Evolutionary conservation across 176 grass and related monocot genomes (phyloP).

Genomic region (Cenchrus americanus): DNA sequence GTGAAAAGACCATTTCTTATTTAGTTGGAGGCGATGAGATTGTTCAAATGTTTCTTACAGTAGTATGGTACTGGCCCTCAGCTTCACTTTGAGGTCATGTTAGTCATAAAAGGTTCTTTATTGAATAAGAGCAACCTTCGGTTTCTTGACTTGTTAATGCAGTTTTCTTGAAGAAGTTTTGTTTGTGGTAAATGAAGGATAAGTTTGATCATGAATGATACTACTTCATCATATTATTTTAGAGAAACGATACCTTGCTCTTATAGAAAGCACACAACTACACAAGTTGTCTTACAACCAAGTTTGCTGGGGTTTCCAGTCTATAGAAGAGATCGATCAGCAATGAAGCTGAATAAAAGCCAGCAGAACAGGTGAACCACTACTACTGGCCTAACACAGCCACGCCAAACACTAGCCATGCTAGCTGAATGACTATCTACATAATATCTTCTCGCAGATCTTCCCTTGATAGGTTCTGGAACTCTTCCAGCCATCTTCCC

Average conservation of each 20-base stretch:
- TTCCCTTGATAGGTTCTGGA: neutral
- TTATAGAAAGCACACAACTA: neutral
- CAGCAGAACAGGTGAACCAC: neutral
- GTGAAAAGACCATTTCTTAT: neutral
- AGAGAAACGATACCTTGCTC: neutral
- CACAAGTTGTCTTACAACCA: neutral
- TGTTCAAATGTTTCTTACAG: conserved; percentile 6
- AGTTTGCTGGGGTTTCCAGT: neutral
- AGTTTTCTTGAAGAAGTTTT: neutral
- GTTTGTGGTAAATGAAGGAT: neutral
- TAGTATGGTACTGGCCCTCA: neutral
- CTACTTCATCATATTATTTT: neutral
- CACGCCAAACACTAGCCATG: neutral
- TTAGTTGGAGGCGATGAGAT: neutral
- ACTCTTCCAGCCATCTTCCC: neutral
- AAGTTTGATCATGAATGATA: neutral
- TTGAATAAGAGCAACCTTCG: neutral
- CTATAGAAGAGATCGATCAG: neutral
- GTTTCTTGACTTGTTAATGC: neutral
- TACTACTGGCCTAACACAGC: neutral
- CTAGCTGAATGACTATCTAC: neutral
- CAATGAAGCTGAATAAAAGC: neutral
- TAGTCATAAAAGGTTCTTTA: neutral
- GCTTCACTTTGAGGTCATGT: neutral
- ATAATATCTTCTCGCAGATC: neutral